Percentiles rank a stretch among this genome's conserved stretches.
Evolutionary conservation across 2,329 filamentous ascomycete genomes (phyloP).

Genomic region (Colletotrichum orbiculare): DNA sequence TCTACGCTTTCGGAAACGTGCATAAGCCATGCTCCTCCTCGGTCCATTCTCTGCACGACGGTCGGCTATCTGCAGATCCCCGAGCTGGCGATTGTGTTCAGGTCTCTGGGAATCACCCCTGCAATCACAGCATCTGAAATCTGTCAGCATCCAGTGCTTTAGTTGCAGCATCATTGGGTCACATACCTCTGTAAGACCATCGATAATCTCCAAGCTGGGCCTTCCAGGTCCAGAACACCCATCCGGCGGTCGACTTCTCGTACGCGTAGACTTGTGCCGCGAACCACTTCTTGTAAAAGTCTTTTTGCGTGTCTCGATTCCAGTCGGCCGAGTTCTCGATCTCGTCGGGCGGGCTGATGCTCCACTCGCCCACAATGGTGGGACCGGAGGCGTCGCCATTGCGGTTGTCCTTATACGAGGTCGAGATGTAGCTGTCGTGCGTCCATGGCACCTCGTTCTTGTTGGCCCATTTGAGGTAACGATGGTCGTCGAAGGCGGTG

Average conservation of each 20-base stretch:
- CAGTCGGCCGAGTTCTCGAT: conserved; percentile 58
- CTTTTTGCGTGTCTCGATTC: conserved; percentile 51
- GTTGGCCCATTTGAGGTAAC: conserved; percentile 66
- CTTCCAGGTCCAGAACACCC: conserved; percentile 74
- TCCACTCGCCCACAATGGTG: conserved; percentile 69
- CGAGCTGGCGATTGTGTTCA: conserved; percentile 30
- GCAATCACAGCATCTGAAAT: conserved; percentile 29
- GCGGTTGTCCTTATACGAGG: conserved; percentile 61
- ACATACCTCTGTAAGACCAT: conserved; percentile 43
- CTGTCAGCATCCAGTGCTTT: conserved; percentile 1
- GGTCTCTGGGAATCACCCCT: conserved; percentile 26
- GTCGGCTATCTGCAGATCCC: conserved; percentile 19
- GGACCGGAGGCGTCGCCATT: conserved; percentile 52
- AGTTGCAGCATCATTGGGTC: background rate
- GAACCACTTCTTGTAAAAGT: conserved; percentile 57
- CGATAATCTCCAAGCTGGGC: conserved; percentile 45
- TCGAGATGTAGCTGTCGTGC: conserved; percentile 60
- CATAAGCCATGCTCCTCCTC: too few species aligned
- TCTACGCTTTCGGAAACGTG: too few species aligned
- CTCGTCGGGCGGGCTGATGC: conserved; percentile 60
- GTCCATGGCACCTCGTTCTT: conserved; percentile 50
- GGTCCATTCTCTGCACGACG: too few species aligned
- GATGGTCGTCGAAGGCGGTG: conserved; percentile 67
- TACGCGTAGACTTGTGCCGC: conserved; percentile 58
- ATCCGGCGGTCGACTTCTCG: conserved; percentile 62